Conservation (phyloP, 2,329 filamentous ascomycete genomes). For the Immersiporthe knoxdaviesiana region DNA sequence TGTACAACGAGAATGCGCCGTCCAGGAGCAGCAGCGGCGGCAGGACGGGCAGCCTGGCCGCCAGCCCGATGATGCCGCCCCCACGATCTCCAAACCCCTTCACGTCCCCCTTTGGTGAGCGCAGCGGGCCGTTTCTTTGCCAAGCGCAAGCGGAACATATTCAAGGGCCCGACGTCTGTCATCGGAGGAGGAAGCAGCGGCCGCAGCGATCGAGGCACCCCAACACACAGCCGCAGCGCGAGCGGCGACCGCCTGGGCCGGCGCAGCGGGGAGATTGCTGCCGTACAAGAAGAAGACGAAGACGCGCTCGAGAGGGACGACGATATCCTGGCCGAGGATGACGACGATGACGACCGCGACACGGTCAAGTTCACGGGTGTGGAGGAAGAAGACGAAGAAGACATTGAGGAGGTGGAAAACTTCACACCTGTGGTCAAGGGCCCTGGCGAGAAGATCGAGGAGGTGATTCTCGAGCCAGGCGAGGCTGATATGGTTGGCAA, state of each 20-base stretch:
- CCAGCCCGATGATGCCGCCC: conserved; percentile 44
- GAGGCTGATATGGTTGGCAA: conserved; percentile 19
- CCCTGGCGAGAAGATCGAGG: conserved; percentile 29
- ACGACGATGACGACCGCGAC: conserved; percentile 45
- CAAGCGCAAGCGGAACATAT: conserved; percentile 77
- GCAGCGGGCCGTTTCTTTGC: conserved; percentile 66
- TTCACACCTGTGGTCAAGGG: conserved; percentile 30
- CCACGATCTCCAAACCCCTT: conserved; percentile 59
- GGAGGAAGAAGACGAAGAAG: conserved; percentile 51
- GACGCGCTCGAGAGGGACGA: conserved; percentile 38
- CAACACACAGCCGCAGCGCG: conserved; percentile 54
- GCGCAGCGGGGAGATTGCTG: conserved; percentile 72
- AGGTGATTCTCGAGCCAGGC: conserved; percentile 29
- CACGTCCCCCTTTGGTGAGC: conserved; percentile 42
- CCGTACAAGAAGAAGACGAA: conserved; percentile 67
- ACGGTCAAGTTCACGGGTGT: conserved; percentile 55
- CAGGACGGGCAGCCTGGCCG: conserved; percentile 36
- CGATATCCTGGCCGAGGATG: conserved; percentile 38
- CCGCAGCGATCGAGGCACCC: conserved; percentile 41
- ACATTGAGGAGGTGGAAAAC: conserved; percentile 43
- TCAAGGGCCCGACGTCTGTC: conserved; percentile 76
- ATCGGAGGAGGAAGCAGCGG: conserved; percentile 48
- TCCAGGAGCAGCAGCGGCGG: background rate
- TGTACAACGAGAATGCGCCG: conserved; percentile 64
- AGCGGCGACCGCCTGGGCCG: conserved; percentile 68